Evolutionary conservation across 208 protist genomes (phyloP), one percentile per base, ranked within the genome.

Genomic region (Acanthamoeba triangularis): DNA sequence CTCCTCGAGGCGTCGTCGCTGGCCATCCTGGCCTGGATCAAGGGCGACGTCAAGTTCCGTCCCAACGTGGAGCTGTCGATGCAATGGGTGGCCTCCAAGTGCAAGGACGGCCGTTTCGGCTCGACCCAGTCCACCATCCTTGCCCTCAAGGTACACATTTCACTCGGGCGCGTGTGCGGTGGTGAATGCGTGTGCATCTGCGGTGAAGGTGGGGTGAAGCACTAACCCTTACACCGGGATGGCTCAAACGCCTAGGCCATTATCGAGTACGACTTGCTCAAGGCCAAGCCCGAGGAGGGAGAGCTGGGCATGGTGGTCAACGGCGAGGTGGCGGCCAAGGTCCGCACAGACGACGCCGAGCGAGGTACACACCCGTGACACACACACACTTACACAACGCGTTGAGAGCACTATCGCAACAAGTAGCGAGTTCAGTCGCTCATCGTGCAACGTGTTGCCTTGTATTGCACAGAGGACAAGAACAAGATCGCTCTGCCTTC

Each of bases 91-190:
- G 37, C 59, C 30, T 65, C 82, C 56, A 91, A 94, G 35, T 92
- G 72, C 54, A 18, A 93, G 41, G 54, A 92, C 20, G 93, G 93
- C 11, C 49, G 82, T 8, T 95, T 95, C 35, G 93, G 93, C 16
- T 94, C 80, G 25, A 95, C 93, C 13, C 93, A 95, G n/a, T 54
- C 80, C 47, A 95, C 93, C 41, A 92, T 91, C 52, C 72, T 95
- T 7, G 76, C 93, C 30, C 54, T 95, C 20, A 95, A 72, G 74
- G 93, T 93, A 44, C 52, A n/a, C n/a, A n/a, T n/a, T 11, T 18
- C 14, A 11, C 16, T 11, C 52, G 52, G 0, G 11, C 8, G 52
- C 16, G 52, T 56, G 52, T 56, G 52, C 52, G 8, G 52, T 18
- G 52, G 8, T 11, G 14, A n/a, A n/a, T n/a, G n/a, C n/a, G n/a